Conservation (phyloP, 2,329 filamentous ascomycete species). For the Aspergillus sp. region DNA sequence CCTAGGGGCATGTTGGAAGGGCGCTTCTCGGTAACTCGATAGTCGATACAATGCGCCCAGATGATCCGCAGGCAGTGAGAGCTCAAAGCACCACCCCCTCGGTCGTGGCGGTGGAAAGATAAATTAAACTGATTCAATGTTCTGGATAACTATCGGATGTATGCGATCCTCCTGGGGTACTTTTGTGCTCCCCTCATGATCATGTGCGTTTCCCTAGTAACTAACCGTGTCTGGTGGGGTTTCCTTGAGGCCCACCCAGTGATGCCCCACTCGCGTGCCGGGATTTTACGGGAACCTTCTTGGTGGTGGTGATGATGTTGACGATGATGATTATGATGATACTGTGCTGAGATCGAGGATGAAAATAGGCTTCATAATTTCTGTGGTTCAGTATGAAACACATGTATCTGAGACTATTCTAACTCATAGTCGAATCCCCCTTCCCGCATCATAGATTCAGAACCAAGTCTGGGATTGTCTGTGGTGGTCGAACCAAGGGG, state of each 20-base stretch:
- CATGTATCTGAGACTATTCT: neutral
- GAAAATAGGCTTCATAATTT: neutral
- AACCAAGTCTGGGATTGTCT: neutral
- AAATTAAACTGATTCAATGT: neutral
- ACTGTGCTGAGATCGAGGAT: neutral
- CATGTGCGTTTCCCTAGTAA: slow-evolving; percentile 27
- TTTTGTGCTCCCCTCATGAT: slow-evolving; percentile 13
- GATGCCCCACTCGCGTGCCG: slow-evolving; percentile 18
- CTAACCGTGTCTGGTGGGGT: slow-evolving; percentile 17
- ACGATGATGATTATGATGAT: neutral
- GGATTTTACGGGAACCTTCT: slow-evolving; percentile 20
- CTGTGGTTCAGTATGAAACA: neutral
- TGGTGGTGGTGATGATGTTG: neutral
- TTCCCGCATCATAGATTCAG: neutral
- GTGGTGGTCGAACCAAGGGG: neutral
- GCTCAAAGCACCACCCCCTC: too few relatives aligned
- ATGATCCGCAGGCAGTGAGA: neutral
- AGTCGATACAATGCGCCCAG: neutral
- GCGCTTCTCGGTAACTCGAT: neutral
- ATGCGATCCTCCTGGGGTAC: slow-evolving; percentile 6
- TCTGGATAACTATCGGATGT: neutral
- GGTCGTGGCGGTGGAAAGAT: neutral
- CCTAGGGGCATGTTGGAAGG: neutral
- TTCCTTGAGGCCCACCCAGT: slow-evolving; percentile 7
- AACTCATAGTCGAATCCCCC: neutral